Evolutionary conservation across 2,329 filamentous ascomycete species (phyloP).

Genomic region (Botrytis galanthina): DNA sequence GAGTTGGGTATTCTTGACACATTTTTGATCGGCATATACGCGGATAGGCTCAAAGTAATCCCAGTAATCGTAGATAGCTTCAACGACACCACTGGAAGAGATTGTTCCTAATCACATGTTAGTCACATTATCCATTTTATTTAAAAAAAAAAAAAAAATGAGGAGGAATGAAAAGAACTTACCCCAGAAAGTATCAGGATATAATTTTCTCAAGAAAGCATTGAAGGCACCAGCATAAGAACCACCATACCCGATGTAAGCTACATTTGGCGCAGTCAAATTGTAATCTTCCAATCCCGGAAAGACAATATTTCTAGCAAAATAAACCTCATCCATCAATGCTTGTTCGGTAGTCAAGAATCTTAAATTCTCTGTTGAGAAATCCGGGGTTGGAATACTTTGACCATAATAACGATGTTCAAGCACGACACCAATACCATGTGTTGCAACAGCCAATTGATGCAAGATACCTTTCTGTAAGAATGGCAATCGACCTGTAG

Average conservation of each 20-base stretch:
- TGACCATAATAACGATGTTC: conserved; percentile 87
- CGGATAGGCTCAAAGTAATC: conserved; percentile 59
- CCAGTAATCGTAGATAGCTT: conserved; percentile 76
- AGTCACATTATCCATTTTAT: background rate
- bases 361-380: conserved; percentile 68
- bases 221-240: conserved; percentile 81
- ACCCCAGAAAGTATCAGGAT: conserved; percentile 76
- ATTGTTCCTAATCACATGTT: conserved; percentile 52
- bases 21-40: conserved; percentile 56
- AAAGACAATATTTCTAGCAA: conserved; percentile 70
- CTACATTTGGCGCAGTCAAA: conserved; percentile 61
- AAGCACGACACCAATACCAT: conserved; percentile 75
- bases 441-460: conserved; percentile 66
- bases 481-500: conserved; percentile 61
- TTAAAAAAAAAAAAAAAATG: too few species aligned
- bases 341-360: conserved; percentile 84
- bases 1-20: conserved; percentile 62
- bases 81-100: conserved; percentile 75
- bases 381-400: conserved; percentile 66
- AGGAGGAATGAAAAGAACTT: background rate
- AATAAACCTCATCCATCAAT: conserved; percentile 77
- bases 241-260: conserved; percentile 79
- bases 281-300: conserved; percentile 65
- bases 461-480: conserved; percentile 76
- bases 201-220: conserved; percentile 71